phyloP scores from a whole-genome alignment of 139 green algal genomes.

The Monoraphidium neglectum region DNA sequence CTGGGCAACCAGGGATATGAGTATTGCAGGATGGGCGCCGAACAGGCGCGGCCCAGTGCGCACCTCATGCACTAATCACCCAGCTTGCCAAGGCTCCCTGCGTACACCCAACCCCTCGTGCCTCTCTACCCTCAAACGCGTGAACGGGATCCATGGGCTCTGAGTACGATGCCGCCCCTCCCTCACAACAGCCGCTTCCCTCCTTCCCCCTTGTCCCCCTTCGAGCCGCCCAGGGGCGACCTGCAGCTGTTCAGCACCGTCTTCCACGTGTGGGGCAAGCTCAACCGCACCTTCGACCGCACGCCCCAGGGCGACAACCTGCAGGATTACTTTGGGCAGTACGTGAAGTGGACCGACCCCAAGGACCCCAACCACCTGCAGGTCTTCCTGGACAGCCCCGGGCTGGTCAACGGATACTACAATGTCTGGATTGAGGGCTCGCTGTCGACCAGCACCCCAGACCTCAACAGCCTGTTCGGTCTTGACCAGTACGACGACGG shows the following conservation, averaged over 20 bases:
- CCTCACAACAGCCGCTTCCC: background rate
- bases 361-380: conserved; percentile 26
- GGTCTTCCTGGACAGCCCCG: conserved; percentile 24
- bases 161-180: too few relatives aligned
- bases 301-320: conserved; percentile 14
- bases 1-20: too few relatives aligned
- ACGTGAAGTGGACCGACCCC: conserved; percentile 31
- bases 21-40: too few relatives aligned
- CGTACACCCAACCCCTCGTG: too few relatives aligned
- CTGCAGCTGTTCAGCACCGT: conserved; percentile 29
- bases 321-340: conserved; percentile 40
- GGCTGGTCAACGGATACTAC: conserved; percentile 30
- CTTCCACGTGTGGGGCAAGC: conserved; percentile 40
- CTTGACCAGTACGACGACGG: conserved; percentile 33
- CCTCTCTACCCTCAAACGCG: too few relatives aligned
- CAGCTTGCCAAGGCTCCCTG: too few relatives aligned
- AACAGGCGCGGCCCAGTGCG: too few relatives aligned
- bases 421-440: conserved; percentile 36
- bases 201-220: too few relatives aligned
- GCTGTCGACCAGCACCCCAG: conserved; percentile 16
- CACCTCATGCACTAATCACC: too few relatives aligned
- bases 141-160: background rate
- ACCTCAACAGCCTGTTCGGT: conserved; percentile 31
- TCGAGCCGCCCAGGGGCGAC: background rate
- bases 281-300: conserved; percentile 34